phyloP scores from a whole-genome alignment of 1,284 basidiomycete species.

The Tausonia pullulans region DNA sequence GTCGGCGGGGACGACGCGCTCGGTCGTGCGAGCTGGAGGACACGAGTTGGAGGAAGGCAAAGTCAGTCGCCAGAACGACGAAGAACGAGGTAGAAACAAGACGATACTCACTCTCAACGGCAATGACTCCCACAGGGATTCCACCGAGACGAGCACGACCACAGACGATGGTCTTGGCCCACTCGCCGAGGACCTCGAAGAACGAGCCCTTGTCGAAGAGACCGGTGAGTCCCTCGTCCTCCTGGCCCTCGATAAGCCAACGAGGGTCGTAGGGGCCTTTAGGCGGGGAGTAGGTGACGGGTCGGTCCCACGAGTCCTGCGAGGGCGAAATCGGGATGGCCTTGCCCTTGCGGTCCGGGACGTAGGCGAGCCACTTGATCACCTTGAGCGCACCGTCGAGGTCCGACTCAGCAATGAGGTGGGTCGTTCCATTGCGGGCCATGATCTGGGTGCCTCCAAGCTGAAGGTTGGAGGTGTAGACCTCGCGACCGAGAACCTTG shows the following conservation, averaged over 20 bases:
- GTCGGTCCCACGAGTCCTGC: conserved; percentile 80
- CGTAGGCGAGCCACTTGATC: conserved; percentile 88
- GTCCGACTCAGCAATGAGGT: conserved; percentile 87
- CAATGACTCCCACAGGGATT: conserved; percentile 95
- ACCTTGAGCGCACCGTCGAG: conserved; percentile 88
- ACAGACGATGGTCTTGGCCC: conserved; percentile 92
- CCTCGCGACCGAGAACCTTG: conserved; percentile 97
- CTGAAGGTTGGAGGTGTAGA: conserved; percentile 97
- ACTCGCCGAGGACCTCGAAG: conserved; percentile 79
- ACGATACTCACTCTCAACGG: conserved; percentile 58
- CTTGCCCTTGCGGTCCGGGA: conserved; percentile 68
- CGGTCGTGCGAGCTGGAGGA: conserved; percentile 68
- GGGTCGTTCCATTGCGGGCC: conserved; percentile 99
- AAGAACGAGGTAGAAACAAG: not conserved
- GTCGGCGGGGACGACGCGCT: conserved; percentile 93
- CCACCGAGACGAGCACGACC: conserved; percentile 93
- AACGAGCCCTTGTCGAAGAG: conserved; percentile 97
- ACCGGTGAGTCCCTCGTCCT: conserved; percentile 72
- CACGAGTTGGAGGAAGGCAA: not conserved
- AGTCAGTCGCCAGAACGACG: not conserved
- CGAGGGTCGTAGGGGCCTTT: conserved; percentile 95
- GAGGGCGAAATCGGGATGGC: conserved; percentile 61
- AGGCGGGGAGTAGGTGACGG: conserved; percentile 79
- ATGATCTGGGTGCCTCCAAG: conserved; percentile 96
- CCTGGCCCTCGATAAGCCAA: conserved; percentile 92